Evolutionary conservation across 495 filamentous ascomycete species (phyloP), one percentile per base, ranked within the genome.

Genomic region (Lichenothelia convexa): DNA sequence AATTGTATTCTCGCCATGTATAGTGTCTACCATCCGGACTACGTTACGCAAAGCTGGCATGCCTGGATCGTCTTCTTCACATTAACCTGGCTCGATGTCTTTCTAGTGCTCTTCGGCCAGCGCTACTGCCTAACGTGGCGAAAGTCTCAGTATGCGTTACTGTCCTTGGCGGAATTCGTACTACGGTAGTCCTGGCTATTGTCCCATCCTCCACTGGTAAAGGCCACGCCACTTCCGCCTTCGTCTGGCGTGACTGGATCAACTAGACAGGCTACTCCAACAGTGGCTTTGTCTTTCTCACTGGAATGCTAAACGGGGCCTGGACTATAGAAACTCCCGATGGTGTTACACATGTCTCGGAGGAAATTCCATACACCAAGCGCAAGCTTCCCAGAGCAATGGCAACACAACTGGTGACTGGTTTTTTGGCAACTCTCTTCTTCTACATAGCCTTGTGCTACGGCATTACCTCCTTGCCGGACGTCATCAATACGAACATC

Each of bases 261-360:
- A 68, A 66, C 13, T 80, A 83, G 36, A 79, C 77, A 5, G 75
- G 75, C 0, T 86, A 75, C 58, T 59, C 58, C 18, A 67, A 62
- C 37, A 59, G 73, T 39, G 82, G 79, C 4, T 73, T 89, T 18
- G 80, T 77, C 18, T 92, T 92, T 45, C 55, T 84, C 5, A 56
- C 73, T 2, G 82, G 83, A 1, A 80, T 92, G 49, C 63, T 92
- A 18, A 89, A 89, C 45, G 83, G 80, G n/a, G 80, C 83, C 5
- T 92, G 76, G 49, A 71, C 77, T 15, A 73, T 92, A 18, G 83
- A 83, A 12, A 83, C 81, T 0, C 80, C 80, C 1, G 44, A 47
- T 27, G 24, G n/a, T n/a, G 66, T 80, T 7, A 70, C 71, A 12
- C 82, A 91, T 55, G 64, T 92, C 41, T 73, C 80, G 3, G 82